phyloP scores from a whole-genome alignment of 2,329 filamentous ascomycete genomes.

The Arthrinium phaeospermum region DNA sequence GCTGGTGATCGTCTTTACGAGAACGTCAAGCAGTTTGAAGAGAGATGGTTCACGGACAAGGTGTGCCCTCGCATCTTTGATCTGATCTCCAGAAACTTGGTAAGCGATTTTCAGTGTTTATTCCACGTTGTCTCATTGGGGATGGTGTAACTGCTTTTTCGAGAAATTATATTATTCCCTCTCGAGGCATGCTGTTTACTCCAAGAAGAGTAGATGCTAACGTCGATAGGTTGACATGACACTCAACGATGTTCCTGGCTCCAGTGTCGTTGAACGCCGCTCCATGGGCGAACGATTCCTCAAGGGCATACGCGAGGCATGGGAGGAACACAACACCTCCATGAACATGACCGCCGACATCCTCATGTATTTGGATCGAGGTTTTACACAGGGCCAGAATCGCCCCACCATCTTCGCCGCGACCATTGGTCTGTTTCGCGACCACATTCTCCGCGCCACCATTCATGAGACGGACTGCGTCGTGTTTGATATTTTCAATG shows the following conservation, averaged over 20 bases:
- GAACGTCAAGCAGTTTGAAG: conserved; percentile 80
- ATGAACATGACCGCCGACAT: conserved; percentile 98
- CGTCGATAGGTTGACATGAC: conserved; percentile 47
- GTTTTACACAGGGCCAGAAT: conserved; percentile 73
- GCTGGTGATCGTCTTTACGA: conserved; percentile 83
- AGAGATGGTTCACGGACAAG: conserved; percentile 76
- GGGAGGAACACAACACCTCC: conserved; percentile 87
- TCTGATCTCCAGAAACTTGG: conserved; percentile 73
- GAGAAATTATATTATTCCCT: too few relatives aligned
- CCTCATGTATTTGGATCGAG: conserved; percentile 95
- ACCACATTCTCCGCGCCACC: conserved; percentile 75
- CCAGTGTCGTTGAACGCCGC: conserved; percentile 78
- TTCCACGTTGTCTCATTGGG: too few relatives aligned
- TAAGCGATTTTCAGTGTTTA: conserved; percentile 31
- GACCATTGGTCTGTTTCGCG: conserved; percentile 86
- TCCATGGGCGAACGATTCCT: conserved; percentile 85
- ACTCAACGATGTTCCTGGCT: conserved; percentile 60
- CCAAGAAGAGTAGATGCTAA: too few relatives aligned
- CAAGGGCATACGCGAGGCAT: conserved; percentile 74
- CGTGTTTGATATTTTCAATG: conserved; percentile 79
- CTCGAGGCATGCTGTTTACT: too few relatives aligned
- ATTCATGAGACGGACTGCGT: conserved; percentile 52
- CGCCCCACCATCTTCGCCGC: conserved; percentile 81
- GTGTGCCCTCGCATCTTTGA: conserved; percentile 74
- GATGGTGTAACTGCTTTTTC: too few relatives aligned